A percentile compares a stretch with the other conserved stretches of the same genome.
These are phyloP conservation scores for Thymus quinquecostatus DNA, from an alignment of 257 asterid genomes.

Conservation along the genomic window DNA sequence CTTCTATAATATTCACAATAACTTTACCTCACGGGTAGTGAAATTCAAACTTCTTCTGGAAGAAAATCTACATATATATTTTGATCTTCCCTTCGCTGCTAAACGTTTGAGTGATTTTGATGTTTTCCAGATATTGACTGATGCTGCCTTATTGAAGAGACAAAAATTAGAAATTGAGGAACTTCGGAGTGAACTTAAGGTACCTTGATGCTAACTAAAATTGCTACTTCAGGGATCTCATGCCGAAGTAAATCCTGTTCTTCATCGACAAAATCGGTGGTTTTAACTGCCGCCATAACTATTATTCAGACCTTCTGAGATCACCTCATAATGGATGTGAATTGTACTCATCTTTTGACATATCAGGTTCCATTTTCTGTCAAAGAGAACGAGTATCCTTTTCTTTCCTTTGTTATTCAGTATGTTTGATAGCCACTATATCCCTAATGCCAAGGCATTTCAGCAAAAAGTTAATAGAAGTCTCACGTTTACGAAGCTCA, in stretches of 20 bases:
- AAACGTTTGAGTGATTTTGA: constrained; percentile 17
- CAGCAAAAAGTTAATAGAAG: neutral
- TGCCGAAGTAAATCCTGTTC: constrained; percentile 52
- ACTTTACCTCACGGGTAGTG: no score
- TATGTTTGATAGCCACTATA: neutral
- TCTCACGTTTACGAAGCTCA: neutral
- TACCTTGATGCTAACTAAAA: constrained; percentile 30
- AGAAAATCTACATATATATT: no score
- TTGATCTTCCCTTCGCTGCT: constrained; percentile 12
- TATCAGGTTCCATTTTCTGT: neutral
- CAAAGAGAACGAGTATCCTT: neutral
- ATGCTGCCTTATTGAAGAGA: constrained; percentile 90
- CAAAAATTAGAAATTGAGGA: constrained; percentile 92
- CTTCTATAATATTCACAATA: no score
- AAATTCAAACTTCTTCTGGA: no score
- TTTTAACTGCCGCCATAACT: constrained; percentile 4
- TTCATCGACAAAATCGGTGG: constrained; percentile 9
- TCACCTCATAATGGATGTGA: neutral
- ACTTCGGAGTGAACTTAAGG: constrained; percentile 88
- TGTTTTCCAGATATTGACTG: constrained; percentile 76
- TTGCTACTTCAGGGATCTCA: constrained; percentile 73
- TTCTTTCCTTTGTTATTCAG: constrained; percentile 5
- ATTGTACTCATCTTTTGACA: neutral
- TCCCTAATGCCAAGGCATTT: neutral
- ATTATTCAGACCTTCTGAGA: constrained; percentile 16